A percentile compares a stretch with the other conserved stretches of the same genome.
Evolutionary conservation across 1,284 basidiomycete genomes (phyloP).

Genomic region (Pseudomicrostroma phylloplanum): DNA sequence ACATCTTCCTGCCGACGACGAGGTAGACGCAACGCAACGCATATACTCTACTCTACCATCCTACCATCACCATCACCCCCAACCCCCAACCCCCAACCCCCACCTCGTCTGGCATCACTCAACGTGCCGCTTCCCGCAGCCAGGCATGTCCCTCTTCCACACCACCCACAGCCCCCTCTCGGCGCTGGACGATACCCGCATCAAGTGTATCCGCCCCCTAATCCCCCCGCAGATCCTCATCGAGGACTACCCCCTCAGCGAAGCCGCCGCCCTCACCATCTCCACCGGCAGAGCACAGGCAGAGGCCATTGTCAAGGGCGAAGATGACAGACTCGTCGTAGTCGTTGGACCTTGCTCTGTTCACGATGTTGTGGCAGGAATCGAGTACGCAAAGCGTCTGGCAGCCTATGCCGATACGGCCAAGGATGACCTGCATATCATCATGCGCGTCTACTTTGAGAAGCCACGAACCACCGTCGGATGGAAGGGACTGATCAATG

Average conservation of each 20-base stretch:
- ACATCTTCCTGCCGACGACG: no score
- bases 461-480: conserved; percentile 76
- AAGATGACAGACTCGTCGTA: conserved; percentile 46
- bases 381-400: conserved; percentile 53
- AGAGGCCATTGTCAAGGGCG: conserved; percentile 40
- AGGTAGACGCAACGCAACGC: no score
- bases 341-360: conserved; percentile 48
- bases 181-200: conserved; percentile 42
- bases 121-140: background rate
- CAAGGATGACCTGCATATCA: conserved; percentile 48
- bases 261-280: conserved; percentile 37
- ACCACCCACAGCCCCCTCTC: background rate
- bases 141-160: conserved; percentile 7
- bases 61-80: no score
- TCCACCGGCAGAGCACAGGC: conserved; percentile 31
- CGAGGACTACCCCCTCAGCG: conserved; percentile 45
- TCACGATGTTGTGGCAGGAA: conserved; percentile 44
- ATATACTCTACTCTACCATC: no score
- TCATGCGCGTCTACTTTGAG: conserved; percentile 53
- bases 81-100: no score
- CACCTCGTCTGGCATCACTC: no score
- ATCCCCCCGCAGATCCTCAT: conserved; percentile 46
- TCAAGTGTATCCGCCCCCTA: conserved; percentile 45
- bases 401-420: conserved; percentile 72
- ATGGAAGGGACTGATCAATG: conserved; percentile 97